Conservation (phyloP, 768 basidiomycete species). For the Rhodotorula diobovata region DNA sequence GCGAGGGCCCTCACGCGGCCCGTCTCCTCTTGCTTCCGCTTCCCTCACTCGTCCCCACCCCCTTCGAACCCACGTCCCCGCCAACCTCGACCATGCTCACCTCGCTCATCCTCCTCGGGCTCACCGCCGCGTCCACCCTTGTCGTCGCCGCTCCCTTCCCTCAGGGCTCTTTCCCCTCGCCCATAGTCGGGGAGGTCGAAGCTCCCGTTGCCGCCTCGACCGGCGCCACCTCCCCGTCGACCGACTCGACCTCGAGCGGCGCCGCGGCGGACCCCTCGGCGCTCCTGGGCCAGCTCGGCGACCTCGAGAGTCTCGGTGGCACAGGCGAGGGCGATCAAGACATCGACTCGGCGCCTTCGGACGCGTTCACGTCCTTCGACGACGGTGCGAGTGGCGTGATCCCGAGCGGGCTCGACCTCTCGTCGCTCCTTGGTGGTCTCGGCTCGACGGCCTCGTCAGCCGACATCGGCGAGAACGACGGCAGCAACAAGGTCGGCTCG, state of each 20-base stretch:
- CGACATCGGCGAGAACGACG: not conserved
- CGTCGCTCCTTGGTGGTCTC: not conserved
- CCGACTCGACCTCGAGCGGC: not conserved
- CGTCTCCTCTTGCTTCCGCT: too few species aligned
- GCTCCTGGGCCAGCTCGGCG: not conserved
- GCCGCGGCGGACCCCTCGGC: not conserved
- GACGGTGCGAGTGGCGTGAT: too few species aligned
- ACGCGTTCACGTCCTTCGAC: not conserved
- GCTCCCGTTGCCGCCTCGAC: too few species aligned
- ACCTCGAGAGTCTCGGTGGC: not conserved
- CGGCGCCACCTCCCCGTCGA: too few species aligned
- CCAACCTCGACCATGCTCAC: not conserved
- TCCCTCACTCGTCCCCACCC: not conserved
- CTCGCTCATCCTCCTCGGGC: not conserved
- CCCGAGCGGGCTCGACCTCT: not conserved
- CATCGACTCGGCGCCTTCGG: not conserved
- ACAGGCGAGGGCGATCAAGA: not conserved
- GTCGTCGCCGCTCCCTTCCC: not conserved
- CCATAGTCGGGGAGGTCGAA: not conserved
- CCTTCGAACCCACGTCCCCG: too few species aligned
- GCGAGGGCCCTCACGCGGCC: too few species aligned
- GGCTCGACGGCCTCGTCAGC: not conserved
- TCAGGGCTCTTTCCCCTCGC: not conserved
- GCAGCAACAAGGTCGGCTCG: constrained; percentile 60
- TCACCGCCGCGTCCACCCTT: not conserved